phyloP scores from a whole-genome alignment of 805 yeast species.

The Saturnispora serradocipensis region DNA sequence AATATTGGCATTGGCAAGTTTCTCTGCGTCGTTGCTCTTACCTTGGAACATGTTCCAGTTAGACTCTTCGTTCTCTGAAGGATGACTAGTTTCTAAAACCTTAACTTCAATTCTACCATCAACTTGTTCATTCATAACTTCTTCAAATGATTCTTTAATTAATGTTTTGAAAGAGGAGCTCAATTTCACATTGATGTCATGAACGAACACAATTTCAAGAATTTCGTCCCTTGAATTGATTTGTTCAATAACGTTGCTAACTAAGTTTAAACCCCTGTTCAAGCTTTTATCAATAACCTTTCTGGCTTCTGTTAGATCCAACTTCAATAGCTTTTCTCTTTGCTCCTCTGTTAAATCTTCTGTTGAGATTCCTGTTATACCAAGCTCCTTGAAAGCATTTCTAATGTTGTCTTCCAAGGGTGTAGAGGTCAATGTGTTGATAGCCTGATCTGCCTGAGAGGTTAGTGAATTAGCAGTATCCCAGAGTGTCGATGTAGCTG shows the following conservation, averaged over 20 bases:
- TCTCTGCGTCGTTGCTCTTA: conserved; percentile 73
- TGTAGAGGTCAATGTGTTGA: conserved; percentile 38
- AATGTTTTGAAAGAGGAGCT: conserved; percentile 25
- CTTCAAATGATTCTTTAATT: conserved; percentile 46
- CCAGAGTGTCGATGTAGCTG: conserved; percentile 58
- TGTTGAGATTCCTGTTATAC: conserved; percentile 31
- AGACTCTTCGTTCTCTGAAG: conserved; percentile 14
- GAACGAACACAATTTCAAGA: conserved; percentile 53
- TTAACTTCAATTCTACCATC: conserved; percentile 66
- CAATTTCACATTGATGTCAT: conserved; percentile 51
- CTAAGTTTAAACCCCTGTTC: conserved; percentile 19
- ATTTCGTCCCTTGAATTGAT: conserved; percentile 39
- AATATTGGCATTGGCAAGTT: conserved; percentile 78
- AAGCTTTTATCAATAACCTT: conserved; percentile 29
- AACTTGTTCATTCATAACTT: conserved; percentile 58
- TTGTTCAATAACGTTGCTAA: conserved; percentile 30
- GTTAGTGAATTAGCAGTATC: conserved; percentile 40
- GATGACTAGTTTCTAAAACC: conserved; percentile 43
- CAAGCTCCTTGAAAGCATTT: conserved; percentile 34
- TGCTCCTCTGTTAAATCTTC: conserved; percentile 28
- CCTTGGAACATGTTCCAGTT: conserved; percentile 49
- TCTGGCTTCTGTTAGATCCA: conserved; percentile 26
- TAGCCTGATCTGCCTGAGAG: conserved; percentile 42
- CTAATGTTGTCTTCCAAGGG: conserved; percentile 24
- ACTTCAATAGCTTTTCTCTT: conserved; percentile 14